phyloP scores from a whole-genome alignment of 192 early-diverging fungal species.

The Cladochytrium replicatum region DNA sequence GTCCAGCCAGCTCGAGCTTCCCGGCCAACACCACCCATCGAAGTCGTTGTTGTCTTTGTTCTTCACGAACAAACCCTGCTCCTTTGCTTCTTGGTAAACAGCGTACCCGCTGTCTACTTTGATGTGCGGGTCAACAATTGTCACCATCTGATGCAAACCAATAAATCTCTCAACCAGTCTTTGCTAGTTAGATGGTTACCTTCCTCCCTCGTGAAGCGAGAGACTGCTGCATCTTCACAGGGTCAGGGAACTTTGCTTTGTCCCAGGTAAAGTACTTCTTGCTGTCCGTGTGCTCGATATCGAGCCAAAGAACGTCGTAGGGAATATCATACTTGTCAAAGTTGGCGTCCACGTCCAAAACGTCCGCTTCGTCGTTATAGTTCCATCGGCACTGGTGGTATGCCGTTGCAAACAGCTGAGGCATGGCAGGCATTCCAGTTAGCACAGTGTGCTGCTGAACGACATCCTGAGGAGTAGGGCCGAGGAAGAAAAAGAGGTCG shows the following conservation, averaged over 20 bases:
- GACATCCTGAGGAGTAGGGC: conserved; percentile 56
- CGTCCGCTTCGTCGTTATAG: conserved; percentile 86
- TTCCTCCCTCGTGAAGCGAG: conserved; percentile 67
- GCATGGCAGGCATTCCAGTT: conserved; percentile 74
- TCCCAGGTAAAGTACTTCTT: conserved; percentile 99
- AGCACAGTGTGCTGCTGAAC: conserved; percentile 61
- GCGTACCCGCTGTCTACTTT: conserved; percentile 71
- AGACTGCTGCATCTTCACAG: conserved; percentile 68
- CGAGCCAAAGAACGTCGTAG: conserved; percentile 97
- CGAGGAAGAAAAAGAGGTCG: conserved; percentile 81
- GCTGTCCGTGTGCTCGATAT: conserved; percentile 99
- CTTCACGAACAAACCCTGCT: conserved; percentile 68
- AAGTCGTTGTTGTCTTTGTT: conserved; percentile 61
- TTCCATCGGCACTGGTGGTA: conserved; percentile 99
- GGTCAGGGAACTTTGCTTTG: conserved; percentile 76
- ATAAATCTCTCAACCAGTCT: background rate
- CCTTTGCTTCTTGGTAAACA: conserved; percentile 69
- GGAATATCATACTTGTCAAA: conserved; percentile 91
- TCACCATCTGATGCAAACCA: conserved; percentile 61
- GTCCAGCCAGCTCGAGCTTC: conserved; percentile 85
- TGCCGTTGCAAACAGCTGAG: conserved; percentile 79
- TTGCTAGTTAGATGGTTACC: conserved; percentile 22
- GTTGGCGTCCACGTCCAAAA: conserved; percentile 66
- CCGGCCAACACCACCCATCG: conserved; percentile 99
- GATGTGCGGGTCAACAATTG: conserved; percentile 95